A percentile compares a stretch with the other conserved stretches of the same genome.
These are phyloP conservation scores for Chalaropsis thielavioides DNA, from an alignment of 2,329 filamentous ascomycete species.

Conservation along the genomic window DNA sequence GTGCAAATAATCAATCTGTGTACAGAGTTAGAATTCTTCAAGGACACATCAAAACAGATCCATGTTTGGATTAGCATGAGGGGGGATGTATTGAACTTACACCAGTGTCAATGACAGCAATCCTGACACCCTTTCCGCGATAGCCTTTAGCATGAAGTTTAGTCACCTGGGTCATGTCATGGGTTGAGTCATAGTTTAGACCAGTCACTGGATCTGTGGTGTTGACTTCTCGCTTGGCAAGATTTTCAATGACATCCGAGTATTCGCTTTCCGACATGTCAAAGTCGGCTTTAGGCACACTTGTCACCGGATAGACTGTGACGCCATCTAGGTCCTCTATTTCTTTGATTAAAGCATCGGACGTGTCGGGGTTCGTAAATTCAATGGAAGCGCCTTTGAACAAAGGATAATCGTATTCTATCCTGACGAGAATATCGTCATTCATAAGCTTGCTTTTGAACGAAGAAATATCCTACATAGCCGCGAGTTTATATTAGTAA, in stretches of 20 bases:
- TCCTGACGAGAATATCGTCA: conserved; percentile 30
- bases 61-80: neutral
- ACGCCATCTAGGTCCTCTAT: conserved; percentile 32
- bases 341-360: conserved; percentile 29
- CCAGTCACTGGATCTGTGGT: conserved; percentile 7
- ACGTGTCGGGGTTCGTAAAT: conserved; percentile 33
- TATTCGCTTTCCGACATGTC: conserved; percentile 23
- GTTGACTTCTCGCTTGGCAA: neutral
- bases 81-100: conserved; percentile 26
- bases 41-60: neutral
- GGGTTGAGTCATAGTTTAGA: conserved; percentile 29
- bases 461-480: conserved; percentile 29
- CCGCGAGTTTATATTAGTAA: neutral
- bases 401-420: conserved; percentile 35
- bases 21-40: neutral
- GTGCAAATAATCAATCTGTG: conserved; percentile 45
- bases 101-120: conserved; percentile 41
- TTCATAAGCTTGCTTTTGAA: conserved; percentile 28
- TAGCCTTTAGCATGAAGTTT: conserved; percentile 35
- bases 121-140: conserved; percentile 37
- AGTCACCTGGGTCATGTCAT: conserved; percentile 43
- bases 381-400: conserved; percentile 42
- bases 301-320: conserved; percentile 36
- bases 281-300: conserved; percentile 31
- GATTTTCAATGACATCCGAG: neutral